Evolutionary conservation across 2,329 filamentous ascomycete genomes (phyloP), one percentile per base, ranked within the genome.

Genomic region (Trichoderma endophyticum): DNA sequence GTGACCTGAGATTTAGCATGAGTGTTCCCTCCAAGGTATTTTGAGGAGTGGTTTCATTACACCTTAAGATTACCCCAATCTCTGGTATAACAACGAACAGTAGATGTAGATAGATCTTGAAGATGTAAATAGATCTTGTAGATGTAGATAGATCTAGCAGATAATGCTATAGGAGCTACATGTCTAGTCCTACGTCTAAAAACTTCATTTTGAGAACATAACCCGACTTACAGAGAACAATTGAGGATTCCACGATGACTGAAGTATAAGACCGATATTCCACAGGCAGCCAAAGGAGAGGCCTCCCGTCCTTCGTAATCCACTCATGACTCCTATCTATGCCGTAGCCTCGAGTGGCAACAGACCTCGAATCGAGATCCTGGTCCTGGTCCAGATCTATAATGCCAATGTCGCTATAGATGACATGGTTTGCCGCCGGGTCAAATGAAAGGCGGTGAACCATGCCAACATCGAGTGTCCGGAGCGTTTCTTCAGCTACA

Each of bases 201-300:
- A 76, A 73, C 51, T 70, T 51, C 32, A 76, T 70, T 39, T 68
- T 63, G 15, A 74, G 34, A 24, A 75, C 43, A 69, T 56, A 65
- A 9, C 11, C 21, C 11, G 48, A 54, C 9, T 24, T 24, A 0
- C 48, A 54, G 48, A 54, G 1, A 54, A 54, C 0, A 14, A 54
- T 54, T 14, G 39, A 43, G 15, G 39, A n/a, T 9, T 43, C 39
- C 15, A 43, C 39, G 39, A 43, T n/a, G 18, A 43, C 18, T 3
- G 15, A 43, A 8, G 36, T 18, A 12, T 3, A 12, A 18, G 57
- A 4, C 28, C 72, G 70, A 72, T 74, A 73, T 2, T 71, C 71
- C 12, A 57, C 32, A 30, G 73, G 73, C 18, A 75, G 26, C 74
- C 74, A 75, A 39, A 75, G 43, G 21, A 75, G 62, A 36, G 54